These are phyloP conservation scores for Epichloe festucae DNA, from an alignment of 2,329 filamentous ascomycete genomes.

Conservation along the genomic window DNA sequence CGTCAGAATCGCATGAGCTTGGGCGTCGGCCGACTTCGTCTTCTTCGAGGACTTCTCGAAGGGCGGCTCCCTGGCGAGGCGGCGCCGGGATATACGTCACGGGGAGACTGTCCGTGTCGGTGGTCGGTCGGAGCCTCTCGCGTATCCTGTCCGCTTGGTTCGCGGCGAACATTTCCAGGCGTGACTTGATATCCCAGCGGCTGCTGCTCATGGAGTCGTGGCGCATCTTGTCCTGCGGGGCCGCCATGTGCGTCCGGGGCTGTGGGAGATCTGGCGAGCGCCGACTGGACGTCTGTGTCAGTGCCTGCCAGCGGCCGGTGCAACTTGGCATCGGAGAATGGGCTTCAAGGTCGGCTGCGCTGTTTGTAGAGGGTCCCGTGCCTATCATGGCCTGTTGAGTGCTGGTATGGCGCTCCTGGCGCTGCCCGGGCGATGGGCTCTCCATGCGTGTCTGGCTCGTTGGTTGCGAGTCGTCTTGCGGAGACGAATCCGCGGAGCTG, in stretches of 20 bases:
- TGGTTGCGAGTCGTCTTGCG: constrained; percentile 20
- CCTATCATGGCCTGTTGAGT: constrained; percentile 9
- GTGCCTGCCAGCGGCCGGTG: constrained; percentile 13
- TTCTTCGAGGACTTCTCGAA: constrained; percentile 45
- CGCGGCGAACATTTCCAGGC: constrained; percentile 48
- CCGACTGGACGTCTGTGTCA: neutral
- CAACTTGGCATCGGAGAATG: constrained; percentile 13
- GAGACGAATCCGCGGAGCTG: constrained; percentile 18
- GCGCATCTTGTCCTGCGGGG: constrained; percentile 4
- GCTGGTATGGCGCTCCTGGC: constrained; percentile 2
- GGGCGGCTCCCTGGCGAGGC: constrained; percentile 40
- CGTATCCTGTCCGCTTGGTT: constrained; percentile 47
- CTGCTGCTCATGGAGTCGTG: constrained; percentile 12
- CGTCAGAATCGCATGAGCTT: constrained; percentile 4
- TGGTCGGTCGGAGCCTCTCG: constrained; percentile 40
- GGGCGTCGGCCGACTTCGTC: constrained; percentile 24
- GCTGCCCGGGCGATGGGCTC: constrained; percentile 10
- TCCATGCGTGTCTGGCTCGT: constrained; percentile 16
- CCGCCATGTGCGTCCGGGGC: neutral
- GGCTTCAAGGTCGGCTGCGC: constrained; percentile 16
- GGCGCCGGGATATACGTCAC: constrained; percentile 50
- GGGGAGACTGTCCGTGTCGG: constrained; percentile 39
- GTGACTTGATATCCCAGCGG: constrained; percentile 43
- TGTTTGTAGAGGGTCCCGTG: constrained; percentile 7
- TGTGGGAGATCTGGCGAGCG: neutral